Evolutionary conservation across 306 rosid species (phyloP).

Genomic region (Lithocarpus polystachyus): DNA sequence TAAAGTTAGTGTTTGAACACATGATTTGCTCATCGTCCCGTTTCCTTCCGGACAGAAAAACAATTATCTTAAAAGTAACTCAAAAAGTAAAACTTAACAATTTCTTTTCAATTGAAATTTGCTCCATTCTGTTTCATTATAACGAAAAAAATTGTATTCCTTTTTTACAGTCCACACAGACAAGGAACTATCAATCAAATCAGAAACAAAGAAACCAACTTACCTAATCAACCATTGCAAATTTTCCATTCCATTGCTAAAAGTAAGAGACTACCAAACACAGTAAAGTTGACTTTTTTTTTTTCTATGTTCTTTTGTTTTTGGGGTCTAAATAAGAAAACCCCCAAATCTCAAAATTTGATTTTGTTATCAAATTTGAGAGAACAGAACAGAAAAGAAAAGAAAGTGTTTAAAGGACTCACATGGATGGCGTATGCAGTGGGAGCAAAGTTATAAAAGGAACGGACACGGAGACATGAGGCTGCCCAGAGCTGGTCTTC

Average conservation of each 20-base stretch:
- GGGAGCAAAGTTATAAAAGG: conserved; percentile 56
- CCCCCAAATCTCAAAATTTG: neutral
- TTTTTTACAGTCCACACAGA: neutral
- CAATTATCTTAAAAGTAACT: neutral
- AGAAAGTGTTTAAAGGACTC: conserved; percentile 20
- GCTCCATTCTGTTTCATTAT: neutral
- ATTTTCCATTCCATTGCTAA: neutral
- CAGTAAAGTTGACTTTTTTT: neutral
- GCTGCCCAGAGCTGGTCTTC: conserved; percentile 86
- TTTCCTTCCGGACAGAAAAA: neutral
- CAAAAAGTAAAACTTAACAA: neutral
- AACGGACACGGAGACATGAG: conserved; percentile 80
- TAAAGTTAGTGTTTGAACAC: neutral
- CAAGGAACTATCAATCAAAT: neutral
- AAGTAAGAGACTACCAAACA: neutral
- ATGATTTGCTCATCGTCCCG: no score
- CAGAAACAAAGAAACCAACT: neutral
- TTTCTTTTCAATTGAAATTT: neutral
- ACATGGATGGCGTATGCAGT: conserved; percentile 53
- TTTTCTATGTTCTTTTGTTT: neutral
- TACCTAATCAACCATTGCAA: neutral
- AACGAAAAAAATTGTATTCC: neutral
- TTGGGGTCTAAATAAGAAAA: neutral
- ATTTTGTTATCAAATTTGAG: neutral
- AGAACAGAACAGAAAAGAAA: neutral